Evolutionary conservation across 2,329 filamentous ascomycete species (phyloP), one percentile per base, ranked within the genome.

Genomic region (Mycosphaerella sp.): DNA sequence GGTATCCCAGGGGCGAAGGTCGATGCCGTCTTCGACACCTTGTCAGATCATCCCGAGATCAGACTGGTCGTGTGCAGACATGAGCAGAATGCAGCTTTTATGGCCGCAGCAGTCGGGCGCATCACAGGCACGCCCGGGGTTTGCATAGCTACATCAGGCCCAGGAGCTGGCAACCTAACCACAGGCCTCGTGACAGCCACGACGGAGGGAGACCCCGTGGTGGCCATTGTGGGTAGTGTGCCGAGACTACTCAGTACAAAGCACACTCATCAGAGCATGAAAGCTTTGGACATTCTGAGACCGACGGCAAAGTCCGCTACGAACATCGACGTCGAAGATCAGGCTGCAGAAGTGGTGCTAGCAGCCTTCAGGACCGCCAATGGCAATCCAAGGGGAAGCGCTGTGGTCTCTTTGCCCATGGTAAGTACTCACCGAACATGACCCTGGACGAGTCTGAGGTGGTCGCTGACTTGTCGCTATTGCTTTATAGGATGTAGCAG

Each of bases 81-180:
- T 55, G 74, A 76, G 58, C 74, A 76, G 50, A 76, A 76, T 58
- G 73, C 73, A 13, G 73, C 73, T 6, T 74, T 76, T 63, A 76
- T 76, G 66, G 73, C 74, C 16, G 72, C 71, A 2, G 74, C 72
- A 0, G 64, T 72, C 17, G 74, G 74, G 9, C 65, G 72, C 27
- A 70, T 76, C 51, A 75, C 73, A 1, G 73, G 73, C 14, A 63
- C 64, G 2, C 72, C 73, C 3, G 73, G 73, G 9, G 73, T 75
- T 1, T 73, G 70, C 59, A 71, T 75, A 41, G 73, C 71, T 14
- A 76, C 74, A 2, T 74, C 71, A 10, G 74, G 73, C 0, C 74
- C 74, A 0, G 74, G 74, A 12, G 73, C 73, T 2, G 71, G 70
- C 39, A 76, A 76, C 57, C 63, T 76, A 12, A 71, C 70, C 1